phyloP scores from a whole-genome alignment of 306 rosid species.

The Myrica gale region DNA sequence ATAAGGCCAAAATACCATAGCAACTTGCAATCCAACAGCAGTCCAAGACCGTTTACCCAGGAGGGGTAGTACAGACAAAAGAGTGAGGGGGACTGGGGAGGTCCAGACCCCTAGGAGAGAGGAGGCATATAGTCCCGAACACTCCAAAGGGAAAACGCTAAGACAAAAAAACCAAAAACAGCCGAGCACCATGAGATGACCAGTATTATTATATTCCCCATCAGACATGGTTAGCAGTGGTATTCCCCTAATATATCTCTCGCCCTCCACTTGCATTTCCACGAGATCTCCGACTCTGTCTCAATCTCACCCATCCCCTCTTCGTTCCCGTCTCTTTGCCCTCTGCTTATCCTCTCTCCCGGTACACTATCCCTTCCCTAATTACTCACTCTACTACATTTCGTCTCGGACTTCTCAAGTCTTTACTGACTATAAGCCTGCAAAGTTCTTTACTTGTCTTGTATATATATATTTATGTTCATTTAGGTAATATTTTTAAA shows the following conservation, averaged over 20 bases:
- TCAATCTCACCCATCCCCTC: neutral
- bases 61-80: neutral
- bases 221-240: neutral
- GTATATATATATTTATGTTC: neutral
- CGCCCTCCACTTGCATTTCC: neutral
- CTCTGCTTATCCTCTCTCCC: constrained; percentile 24
- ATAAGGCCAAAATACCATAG: neutral
- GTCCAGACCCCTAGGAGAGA: too few relatives aligned
- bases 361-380: constrained; percentile 32
- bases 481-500: neutral
- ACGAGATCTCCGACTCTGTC: neutral
- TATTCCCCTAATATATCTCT: neutral
- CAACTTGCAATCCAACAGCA: neutral
- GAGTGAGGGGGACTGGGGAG: too few relatives aligned
- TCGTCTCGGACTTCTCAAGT: neutral
- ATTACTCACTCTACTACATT: neutral
- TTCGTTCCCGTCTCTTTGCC: constrained; percentile 24
- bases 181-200: neutral
- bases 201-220: neutral
- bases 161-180: too few relatives aligned
- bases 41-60: neutral
- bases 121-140: too few relatives aligned
- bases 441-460: neutral
- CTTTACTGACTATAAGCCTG: neutral
- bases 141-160: too few relatives aligned